Percentiles rank a stretch among this genome's conserved stretches.
Conservation (phyloP, 2,329 filamentous ascomycete genomes). For the Colletotrichum nymphaeae region DNA sequence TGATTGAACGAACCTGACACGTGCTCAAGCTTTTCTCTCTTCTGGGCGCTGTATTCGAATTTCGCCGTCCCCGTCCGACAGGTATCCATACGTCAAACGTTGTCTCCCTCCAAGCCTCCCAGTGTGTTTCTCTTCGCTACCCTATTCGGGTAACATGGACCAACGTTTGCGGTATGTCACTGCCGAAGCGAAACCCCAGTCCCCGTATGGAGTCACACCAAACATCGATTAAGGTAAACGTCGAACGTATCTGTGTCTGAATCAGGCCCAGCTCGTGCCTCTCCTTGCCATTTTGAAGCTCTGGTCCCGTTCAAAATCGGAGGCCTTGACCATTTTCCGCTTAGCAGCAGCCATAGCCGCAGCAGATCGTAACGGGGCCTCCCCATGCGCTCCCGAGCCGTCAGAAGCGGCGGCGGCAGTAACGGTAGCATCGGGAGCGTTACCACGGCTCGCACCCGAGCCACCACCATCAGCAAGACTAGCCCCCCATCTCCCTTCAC, state of each 20-base stretch:
- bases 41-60: neutral
- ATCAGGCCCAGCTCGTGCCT: neutral
- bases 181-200: neutral
- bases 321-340: neutral
- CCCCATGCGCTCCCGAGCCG: constrained; percentile 16
- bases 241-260: neutral
- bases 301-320: neutral
- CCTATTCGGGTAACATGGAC: constrained; percentile 3
- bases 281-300: neutral
- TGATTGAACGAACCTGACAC: constrained; percentile 29
- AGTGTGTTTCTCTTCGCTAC: neutral
- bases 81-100: neutral
- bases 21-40: neutral
- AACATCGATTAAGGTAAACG: neutral
- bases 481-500: neutral
- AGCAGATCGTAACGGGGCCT: neutral
- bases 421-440: neutral
- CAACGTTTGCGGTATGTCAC: neutral
- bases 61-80: neutral
- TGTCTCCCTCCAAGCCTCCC: neutral
- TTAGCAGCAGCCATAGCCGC: neutral
- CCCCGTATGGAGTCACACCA: neutral
- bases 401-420: neutral
- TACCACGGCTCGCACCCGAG: neutral
- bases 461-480: neutral